These are phyloP conservation scores for Scleromitrula shiraiana DNA, from an alignment of 2,329 filamentous ascomycete genomes.

Conservation along the genomic window DNA sequence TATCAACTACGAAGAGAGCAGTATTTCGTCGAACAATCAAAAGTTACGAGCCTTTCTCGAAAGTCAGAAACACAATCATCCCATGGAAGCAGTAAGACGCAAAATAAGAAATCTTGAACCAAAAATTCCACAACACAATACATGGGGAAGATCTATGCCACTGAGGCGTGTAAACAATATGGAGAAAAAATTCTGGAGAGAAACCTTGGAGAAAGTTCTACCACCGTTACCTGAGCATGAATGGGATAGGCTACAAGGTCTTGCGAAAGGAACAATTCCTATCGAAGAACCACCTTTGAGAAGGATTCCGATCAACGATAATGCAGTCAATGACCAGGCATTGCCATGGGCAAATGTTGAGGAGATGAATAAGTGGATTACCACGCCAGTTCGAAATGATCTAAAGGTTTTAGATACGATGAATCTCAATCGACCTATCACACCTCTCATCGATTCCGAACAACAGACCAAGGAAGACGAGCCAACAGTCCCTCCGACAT, in stretches of 20 bases:
- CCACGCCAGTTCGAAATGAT: background rate
- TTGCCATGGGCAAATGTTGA: background rate
- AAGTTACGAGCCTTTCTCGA: background rate
- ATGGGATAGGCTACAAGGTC: constrained; percentile 45
- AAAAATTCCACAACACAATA: constrained; percentile 36
- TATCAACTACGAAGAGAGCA: background rate
- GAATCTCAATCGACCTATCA: background rate
- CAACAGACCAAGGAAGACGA: background rate
- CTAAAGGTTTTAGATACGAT: background rate
- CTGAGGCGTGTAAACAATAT: constrained; percentile 36
- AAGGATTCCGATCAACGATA: constrained; percentile 13
- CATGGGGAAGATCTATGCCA: constrained; percentile 41
- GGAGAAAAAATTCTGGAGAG: constrained; percentile 41
- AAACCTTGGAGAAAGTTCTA: constrained; percentile 38
- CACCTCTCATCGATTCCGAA: too few relatives aligned
- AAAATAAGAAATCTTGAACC: constrained; percentile 23
- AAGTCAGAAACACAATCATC: constrained; percentile 19
- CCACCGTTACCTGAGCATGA: constrained; percentile 47
- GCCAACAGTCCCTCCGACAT: background rate
- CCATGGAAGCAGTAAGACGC: constrained; percentile 3
- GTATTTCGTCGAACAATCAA: too few relatives aligned
- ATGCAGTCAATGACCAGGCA: background rate
- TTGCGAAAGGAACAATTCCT: constrained; percentile 33
- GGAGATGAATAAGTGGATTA: background rate
- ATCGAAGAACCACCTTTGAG: constrained; percentile 11